Percentiles rank a stretch among this genome's conserved stretches.
Conservation (phyloP, 2,329 filamentous ascomycete genomes). For the Claviceps monticola region DNA sequence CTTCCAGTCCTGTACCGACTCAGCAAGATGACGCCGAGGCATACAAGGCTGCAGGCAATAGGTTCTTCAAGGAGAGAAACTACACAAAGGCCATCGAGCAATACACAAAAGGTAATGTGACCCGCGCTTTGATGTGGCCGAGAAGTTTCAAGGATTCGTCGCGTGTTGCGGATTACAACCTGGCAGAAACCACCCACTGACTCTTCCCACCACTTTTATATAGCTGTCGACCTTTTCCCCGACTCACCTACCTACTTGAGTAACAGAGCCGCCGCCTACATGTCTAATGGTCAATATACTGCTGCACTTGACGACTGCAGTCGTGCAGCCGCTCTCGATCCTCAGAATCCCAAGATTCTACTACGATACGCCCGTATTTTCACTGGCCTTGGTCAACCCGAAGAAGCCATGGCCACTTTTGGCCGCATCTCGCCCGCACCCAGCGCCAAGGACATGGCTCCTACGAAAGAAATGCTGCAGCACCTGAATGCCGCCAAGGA, state of each 20-base stretch:
- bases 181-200: not conserved
- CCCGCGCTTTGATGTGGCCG: not conserved
- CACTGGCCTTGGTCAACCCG: slow-evolving; percentile 71
- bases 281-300: slow-evolving; percentile 68
- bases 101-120: slow-evolving; percentile 72
- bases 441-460: slow-evolving; percentile 70
- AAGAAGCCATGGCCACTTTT: slow-evolving; percentile 76
- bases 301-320: slow-evolving; percentile 79
- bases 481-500: slow-evolving; percentile 72
- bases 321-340: slow-evolving; percentile 68
- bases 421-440: slow-evolving; percentile 65
- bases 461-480: slow-evolving; percentile 73
- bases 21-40: slow-evolving; percentile 67
- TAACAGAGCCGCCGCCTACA: slow-evolving; percentile 89
- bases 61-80: slow-evolving; percentile 90
- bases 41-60: slow-evolving; percentile 88
- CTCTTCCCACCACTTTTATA: not conserved
- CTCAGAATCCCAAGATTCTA: slow-evolving; percentile 75
- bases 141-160: not conserved
- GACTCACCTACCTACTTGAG: slow-evolving; percentile 80
- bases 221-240: slow-evolving; percentile 80
- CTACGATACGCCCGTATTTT: slow-evolving; percentile 82
- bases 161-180: not conserved
- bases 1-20: slow-evolving; percentile 41
- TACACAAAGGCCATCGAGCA: slow-evolving; percentile 79